Evolutionary conservation across 352 stramenopile species (phyloP).

Genomic region (Salisapilia sapeloensis): DNA sequence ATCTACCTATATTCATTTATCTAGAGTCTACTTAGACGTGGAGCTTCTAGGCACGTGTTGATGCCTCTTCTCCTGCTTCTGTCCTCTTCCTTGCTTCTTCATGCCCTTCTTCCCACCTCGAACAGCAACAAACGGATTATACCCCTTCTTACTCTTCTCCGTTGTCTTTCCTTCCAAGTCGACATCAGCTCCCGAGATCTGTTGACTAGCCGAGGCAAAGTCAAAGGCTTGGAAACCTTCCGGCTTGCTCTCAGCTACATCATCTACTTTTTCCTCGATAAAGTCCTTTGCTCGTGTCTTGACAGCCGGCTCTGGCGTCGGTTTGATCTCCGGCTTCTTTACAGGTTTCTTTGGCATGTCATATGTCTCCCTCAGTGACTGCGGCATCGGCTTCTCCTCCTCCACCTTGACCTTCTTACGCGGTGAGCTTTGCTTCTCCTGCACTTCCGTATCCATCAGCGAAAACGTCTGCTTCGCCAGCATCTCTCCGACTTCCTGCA

Average conservation of each 20-base stretch:
- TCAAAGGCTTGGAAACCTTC: constrained; percentile 24
- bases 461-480: constrained; percentile 3
- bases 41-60: constrained; percentile 73
- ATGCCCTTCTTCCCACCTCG: constrained; percentile 12
- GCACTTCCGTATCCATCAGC: constrained; percentile 1
- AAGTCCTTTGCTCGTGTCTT: constrained; percentile 23
- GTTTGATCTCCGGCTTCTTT: constrained; percentile 7
- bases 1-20: too few species aligned
- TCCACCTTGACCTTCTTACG: constrained; percentile 1
- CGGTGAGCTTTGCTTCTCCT: neutral
- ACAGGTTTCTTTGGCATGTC: constrained; percentile 11
- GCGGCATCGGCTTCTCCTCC: constrained; percentile 12
- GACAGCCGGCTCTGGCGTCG: constrained; percentile 8
- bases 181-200: constrained; percentile 25
- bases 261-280: constrained; percentile 25
- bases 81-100: constrained; percentile 7
- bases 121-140: constrained; percentile 67
- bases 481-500: constrained; percentile 5
- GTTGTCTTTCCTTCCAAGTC: constrained; percentile 15
- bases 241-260: constrained; percentile 2
- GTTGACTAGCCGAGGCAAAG: constrained; percentile 25
- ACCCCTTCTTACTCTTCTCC: constrained; percentile 19
- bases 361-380: constrained; percentile 66
- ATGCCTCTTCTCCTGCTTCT: constrained; percentile 56
- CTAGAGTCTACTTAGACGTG: constrained; percentile 61